Percentiles rank a stretch among this genome's conserved stretches.
Evolutionary conservation across 2,329 filamentous ascomycete genomes (phyloP).

Genomic region (Falciphora oryzae): DNA sequence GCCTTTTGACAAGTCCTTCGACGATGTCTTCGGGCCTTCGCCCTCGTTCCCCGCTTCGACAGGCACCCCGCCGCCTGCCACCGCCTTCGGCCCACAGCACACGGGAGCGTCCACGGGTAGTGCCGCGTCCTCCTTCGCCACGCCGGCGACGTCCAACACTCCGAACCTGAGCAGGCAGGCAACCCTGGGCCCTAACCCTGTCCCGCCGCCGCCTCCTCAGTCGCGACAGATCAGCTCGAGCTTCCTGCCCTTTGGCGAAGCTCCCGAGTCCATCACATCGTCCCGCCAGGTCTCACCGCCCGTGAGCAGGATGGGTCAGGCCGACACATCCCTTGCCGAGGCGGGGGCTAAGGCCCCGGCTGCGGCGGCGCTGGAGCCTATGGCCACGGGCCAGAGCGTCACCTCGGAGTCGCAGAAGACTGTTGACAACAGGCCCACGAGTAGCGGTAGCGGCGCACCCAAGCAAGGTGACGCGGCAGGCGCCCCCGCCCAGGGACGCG

Average conservation of each 20-base stretch:
- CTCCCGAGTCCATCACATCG: conserved; percentile 65
- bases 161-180: conserved; percentile 57
- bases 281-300: conserved; percentile 75
- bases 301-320: conserved; percentile 56
- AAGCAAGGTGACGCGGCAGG: neutral
- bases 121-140: conserved; percentile 46
- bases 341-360: conserved; percentile 19
- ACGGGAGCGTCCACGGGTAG: conserved; percentile 52
- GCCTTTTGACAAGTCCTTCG: conserved; percentile 64
- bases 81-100: conserved; percentile 55
- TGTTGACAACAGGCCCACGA: neutral
- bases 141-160: conserved; percentile 51
- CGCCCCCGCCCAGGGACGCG: conserved; percentile 14
- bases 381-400: conserved; percentile 29
- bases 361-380: conserved; percentile 32
- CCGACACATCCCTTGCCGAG: conserved; percentile 25
- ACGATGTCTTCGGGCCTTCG: conserved; percentile 77
- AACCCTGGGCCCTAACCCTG: conserved; percentile 41
- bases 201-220: conserved; percentile 61
- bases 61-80: conserved; percentile 36
- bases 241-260: conserved; percentile 64
- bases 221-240: conserved; percentile 73
- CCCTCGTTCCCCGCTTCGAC: conserved; percentile 31
- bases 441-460: neutral
- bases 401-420: conserved; percentile 19